Evolutionary conservation across 1,139 yeast genomes (phyloP).

Genomic region (Sugiyamaella sp.): DNA sequence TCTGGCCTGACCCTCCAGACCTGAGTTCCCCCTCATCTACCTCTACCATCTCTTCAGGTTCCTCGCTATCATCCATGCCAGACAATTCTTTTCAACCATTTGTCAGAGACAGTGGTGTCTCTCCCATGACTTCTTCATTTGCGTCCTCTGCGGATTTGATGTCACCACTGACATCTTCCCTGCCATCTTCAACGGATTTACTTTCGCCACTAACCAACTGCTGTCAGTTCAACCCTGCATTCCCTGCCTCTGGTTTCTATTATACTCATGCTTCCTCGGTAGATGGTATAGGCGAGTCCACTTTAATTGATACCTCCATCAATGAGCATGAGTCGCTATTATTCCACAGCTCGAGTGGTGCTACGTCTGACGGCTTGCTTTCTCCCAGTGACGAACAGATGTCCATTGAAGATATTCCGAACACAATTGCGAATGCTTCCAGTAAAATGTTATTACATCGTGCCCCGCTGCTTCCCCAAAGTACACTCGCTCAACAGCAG

Average conservation of each 20-base stretch:
- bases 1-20: conserved; percentile 15
- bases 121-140: conserved; percentile 1
- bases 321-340: background rate
- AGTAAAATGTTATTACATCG: background rate
- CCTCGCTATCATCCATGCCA: background rate
- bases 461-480: background rate
- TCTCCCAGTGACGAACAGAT: conserved; percentile 7
- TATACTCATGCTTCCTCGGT: background rate
- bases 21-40: background rate
- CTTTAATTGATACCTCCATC: conserved; percentile 1
- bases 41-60: background rate
- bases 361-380: conserved; percentile 1
- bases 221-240: conserved; percentile 2
- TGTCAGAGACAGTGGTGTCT: background rate
- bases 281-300: conserved; percentile 12
- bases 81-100: background rate
- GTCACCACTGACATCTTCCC: conserved; percentile 4
- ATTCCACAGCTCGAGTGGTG: background rate
- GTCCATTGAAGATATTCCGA: background rate
- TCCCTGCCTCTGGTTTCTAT: background rate
- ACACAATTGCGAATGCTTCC: background rate
- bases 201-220: background rate
- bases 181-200: background rate
- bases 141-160: background rate
- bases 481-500: background rate